A percentile compares a stretch with the other conserved stretches of the same genome.
phyloP scores from a whole-genome alignment of 2,329 filamentous ascomycete genomes.

The Fusarium cicatricum region DNA sequence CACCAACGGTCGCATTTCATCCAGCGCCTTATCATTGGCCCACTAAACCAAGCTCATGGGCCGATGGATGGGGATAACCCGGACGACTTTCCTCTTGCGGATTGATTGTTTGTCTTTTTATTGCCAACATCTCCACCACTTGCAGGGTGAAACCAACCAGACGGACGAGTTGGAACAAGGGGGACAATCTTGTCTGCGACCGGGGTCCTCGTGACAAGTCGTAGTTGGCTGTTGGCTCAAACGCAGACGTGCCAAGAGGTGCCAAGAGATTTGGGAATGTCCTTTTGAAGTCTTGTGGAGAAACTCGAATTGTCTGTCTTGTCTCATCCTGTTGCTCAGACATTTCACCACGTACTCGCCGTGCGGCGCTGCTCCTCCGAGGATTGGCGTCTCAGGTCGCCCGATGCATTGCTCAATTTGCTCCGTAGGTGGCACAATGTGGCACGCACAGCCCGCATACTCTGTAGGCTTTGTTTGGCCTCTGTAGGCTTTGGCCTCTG shows the following conservation, averaged over 20 bases:
- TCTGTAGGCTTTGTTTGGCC: neutral
- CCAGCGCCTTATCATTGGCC: conserved; percentile 1
- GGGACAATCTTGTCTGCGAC: neutral
- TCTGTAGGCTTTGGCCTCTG: no score
- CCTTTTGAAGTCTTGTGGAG: conserved; percentile 1
- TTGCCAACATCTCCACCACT: conserved; percentile 23
- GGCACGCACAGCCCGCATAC: neutral
- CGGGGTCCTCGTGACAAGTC: conserved; percentile 1
- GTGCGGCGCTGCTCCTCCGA: no score
- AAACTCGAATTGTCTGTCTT: neutral
- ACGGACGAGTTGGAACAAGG: neutral
- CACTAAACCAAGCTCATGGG: neutral
- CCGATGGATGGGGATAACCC: conserved; percentile 15
- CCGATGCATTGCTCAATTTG: neutral
- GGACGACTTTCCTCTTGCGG: conserved; percentile 17
- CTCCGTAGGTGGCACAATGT: neutral
- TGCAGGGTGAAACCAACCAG: neutral
- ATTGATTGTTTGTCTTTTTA: neutral
- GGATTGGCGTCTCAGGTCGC: neutral
- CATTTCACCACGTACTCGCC: neutral
- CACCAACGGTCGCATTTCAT: neutral
- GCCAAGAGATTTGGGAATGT: conserved; percentile 13
- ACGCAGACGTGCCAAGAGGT: neutral
- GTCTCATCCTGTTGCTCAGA: neutral
- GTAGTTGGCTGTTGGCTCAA: neutral